These are phyloP conservation scores for Pichia sp. DNA, from an alignment of 1,139 yeast species.

Conservation along the genomic window DNA sequence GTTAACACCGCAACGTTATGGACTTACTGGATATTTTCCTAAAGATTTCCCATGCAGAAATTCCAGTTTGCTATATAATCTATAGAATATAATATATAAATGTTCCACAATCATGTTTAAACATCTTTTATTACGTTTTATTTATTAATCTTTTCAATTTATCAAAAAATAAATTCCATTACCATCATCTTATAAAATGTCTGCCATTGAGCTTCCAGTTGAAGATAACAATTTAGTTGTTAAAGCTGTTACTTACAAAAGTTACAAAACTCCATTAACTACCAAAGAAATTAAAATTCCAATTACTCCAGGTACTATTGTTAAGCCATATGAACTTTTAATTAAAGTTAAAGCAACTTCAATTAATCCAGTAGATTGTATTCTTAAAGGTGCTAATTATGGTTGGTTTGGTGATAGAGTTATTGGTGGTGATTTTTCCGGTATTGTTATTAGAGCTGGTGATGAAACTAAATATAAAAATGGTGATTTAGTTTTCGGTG, in stretches of 20 bases:
- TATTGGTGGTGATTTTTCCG: conserved; percentile 64
- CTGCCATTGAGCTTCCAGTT: conserved; percentile 5
- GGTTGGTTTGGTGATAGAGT: conserved; percentile 31
- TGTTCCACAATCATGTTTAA: too few relatives aligned
- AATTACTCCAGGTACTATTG: conserved; percentile 16
- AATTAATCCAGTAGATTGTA: conserved; percentile 63
- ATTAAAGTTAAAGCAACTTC: conserved; percentile 55
- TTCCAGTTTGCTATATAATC: too few relatives aligned
- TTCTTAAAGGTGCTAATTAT: conserved; percentile 30
- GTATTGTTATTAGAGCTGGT: conserved; percentile 58
- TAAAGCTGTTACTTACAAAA: conserved; percentile 18
- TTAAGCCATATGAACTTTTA: conserved; percentile 42
- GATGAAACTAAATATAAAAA: conserved; percentile 32
- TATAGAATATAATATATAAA: too few relatives aligned
- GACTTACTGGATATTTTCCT: too few relatives aligned
- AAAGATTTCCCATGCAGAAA: too few relatives aligned
- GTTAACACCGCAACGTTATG: too few relatives aligned
- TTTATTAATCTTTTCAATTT: too few relatives aligned
- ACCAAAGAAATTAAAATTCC: conserved; percentile 14
- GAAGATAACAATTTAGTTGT: conserved; percentile 8
- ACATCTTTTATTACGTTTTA: too few relatives aligned
- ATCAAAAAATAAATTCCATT: too few relatives aligned
- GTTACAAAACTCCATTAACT: conserved; percentile 16
- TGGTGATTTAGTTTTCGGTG: conserved; percentile 66
- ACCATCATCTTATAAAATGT: neutral